Evolutionary conservation across 768 basidiomycete genomes (phyloP), one percentile per base, ranked within the genome.

Genomic region (Leccinum rimulosum): DNA sequence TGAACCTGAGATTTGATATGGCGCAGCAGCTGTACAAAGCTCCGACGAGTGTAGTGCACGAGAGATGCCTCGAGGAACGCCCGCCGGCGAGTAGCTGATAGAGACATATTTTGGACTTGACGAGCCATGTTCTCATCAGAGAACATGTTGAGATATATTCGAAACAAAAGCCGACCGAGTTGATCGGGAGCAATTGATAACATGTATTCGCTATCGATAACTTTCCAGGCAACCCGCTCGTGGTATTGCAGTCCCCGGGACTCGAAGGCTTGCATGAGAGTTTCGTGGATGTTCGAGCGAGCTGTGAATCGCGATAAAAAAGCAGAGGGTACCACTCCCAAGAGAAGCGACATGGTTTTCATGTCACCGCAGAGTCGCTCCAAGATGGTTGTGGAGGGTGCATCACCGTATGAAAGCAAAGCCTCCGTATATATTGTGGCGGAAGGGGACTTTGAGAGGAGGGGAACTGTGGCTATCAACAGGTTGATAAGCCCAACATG

Each of bases 31-130:
- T 74, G 61, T 1, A 73, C 82, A 54, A 85, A 84, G 33, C 76
- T 79, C 38, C 72, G 72, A 12, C 85, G 77, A 10, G 69, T 75
- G 61, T 86, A 85, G 59, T 81, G 81, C 22, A 77, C 28, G 31
- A 73, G 59, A 31, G 58, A 65, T 11, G 67, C 62, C 12, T 56
- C 57, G 1, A 43, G 45, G 10, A 63, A 0, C 9, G 52, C 56
- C 17, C 49, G 49, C 17, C 49, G 28, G 49, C 51, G 60, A 10
- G 14, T 35, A 12, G 19, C 1, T 8, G 61, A 66, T 4, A 50
- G 11, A 40, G 59, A 55, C 10, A 54, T 6, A 15, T 57, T 56
- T 38, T 58, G 52, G 15, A 68, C 3, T 22, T 52, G 61, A 49
- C 59, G 56, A 10, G 45, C 22, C 47, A 66, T n/a, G 25, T 71